Percentiles rank a stretch among this genome's conserved stretches.
Evolutionary conservation across 202 grass and related monocot genomes (phyloP).

Genomic region (Carex sylvatica): DNA sequence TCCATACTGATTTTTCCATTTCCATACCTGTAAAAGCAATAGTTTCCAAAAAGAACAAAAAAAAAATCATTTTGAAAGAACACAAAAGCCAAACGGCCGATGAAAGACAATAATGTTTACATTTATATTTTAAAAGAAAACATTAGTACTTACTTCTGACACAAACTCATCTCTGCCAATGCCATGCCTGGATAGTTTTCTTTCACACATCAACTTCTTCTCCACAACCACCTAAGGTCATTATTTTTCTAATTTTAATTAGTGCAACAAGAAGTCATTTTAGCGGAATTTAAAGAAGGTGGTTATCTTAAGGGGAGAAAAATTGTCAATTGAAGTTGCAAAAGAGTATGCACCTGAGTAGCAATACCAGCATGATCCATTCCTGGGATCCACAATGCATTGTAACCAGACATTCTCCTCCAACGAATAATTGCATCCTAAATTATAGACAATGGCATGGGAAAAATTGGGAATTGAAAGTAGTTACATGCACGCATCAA

Average conservation of each 20-base stretch:
- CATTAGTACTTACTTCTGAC: slow-evolving; percentile 54
- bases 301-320: slow-evolving; percentile 9
- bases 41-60: slow-evolving; percentile 27
- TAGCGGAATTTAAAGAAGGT: neutral
- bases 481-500: neutral
- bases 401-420: slow-evolving; percentile 51
- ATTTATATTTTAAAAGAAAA: slow-evolving; percentile 8
- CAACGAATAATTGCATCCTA: slow-evolving; percentile 48
- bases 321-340: neutral
- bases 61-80: slow-evolving; percentile 9
- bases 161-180: slow-evolving; percentile 68
- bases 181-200: slow-evolving; percentile 78
- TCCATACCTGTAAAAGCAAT: slow-evolving; percentile 63
- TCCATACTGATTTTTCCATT: slow-evolving; percentile 92
- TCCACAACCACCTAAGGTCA: slow-evolving; percentile 84
- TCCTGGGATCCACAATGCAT: slow-evolving; percentile 58
- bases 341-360: slow-evolving; percentile 44
- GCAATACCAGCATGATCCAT: slow-evolving; percentile 80
- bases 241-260: neutral
- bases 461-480: neutral
- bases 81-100: slow-evolving; percentile 9
- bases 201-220: slow-evolving; percentile 97
- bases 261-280: slow-evolving; percentile 16
- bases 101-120: slow-evolving; percentile 3
- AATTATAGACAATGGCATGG: slow-evolving; percentile 6